Percentiles rank a stretch among this genome's conserved stretches.
Evolutionary conservation across 108 stramenopile species (phyloP).

Genomic region (Mediolabrus comicus): DNA sequence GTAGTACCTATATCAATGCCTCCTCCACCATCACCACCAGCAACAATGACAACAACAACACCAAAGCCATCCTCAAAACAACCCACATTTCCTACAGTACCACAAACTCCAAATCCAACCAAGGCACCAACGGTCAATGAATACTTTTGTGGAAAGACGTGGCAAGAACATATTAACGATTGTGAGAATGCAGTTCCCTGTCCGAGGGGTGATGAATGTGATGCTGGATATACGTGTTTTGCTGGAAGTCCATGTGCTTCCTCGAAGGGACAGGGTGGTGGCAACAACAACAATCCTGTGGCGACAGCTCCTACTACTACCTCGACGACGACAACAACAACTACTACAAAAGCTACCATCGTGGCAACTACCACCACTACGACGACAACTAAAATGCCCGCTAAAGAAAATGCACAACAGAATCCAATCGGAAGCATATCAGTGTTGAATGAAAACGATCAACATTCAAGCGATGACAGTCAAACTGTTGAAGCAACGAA

Average conservation of each 20-base stretch:
- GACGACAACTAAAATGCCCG: no score
- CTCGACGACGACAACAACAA: no score
- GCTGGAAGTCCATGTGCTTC: no score
- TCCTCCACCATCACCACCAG: neutral
- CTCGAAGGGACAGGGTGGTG: no score
- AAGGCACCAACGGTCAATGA: neutral
- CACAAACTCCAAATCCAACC: neutral
- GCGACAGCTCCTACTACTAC: no score
- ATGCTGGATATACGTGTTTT: neutral
- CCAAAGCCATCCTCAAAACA: neutral
- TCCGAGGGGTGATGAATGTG: constrained; percentile 35
- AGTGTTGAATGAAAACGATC: no score
- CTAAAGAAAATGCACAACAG: no score
- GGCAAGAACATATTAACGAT: constrained; percentile 22
- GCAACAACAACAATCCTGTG: no score
- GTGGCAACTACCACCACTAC: no score
- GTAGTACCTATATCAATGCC: neutral
- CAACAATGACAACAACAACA: neutral
- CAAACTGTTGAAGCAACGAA: neutral
- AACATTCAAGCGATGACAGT: no score
- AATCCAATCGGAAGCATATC: no score
- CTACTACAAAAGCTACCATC: no score
- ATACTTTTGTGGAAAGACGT: constrained; percentile 27
- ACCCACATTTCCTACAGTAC: neutral
- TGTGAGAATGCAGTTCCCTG: constrained; percentile 41